Evolutionary conservation across 2,329 filamentous ascomycete species (phyloP), one percentile per base, ranked within the genome.

Genomic region (Neofusicoccum kwambonambiense): DNA sequence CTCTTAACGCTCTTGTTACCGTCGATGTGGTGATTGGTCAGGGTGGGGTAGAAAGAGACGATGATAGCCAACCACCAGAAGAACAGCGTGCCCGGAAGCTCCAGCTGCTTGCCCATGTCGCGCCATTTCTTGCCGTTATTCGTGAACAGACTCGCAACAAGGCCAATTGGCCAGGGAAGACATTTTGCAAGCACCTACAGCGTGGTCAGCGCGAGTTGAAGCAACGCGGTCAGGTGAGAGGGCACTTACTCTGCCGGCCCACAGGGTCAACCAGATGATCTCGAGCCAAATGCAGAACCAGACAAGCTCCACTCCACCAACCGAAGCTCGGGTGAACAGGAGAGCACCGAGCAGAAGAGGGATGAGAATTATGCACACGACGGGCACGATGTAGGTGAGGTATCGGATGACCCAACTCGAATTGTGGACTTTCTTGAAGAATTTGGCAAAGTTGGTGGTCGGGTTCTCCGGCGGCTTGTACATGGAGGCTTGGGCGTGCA

Each of bases 221-320:
- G 19, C 34, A 7, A 15, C 4, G n/a, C 3, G 42, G 9, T n/a
- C 15, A 35, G 3, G 37, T 17, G 12, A 17, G 19, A 45, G 34
- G 42, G 37, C 22, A 41, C 13, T 72, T 74, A 83, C 80, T 72
- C 87, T 78, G 62, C 86, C 90, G 19, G 90, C 89, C 94, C 94
- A 98, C 0, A 97, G 82, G 0, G 92, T 92, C 68, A 94, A 83
- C 94, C 94, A 98, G 31, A 97, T 84, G 47, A 97, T 92, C 76
- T 97, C 91, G 17, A 97, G 84, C 94, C 94, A 98, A 67, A 97
- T 92, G 35, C 91, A 91, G 73, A 98, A 97, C 94, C 94, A 98
- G 66, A 92, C 81, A 50, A 97, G 80, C 67, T 87, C 74, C 0
- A 97, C 92, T 19, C 90, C 92, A 0, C 92, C 92, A 2, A 90